Conservation (phyloP, 2,329 filamentous ascomycete genomes). For the Talaromyces sp. region DNA sequence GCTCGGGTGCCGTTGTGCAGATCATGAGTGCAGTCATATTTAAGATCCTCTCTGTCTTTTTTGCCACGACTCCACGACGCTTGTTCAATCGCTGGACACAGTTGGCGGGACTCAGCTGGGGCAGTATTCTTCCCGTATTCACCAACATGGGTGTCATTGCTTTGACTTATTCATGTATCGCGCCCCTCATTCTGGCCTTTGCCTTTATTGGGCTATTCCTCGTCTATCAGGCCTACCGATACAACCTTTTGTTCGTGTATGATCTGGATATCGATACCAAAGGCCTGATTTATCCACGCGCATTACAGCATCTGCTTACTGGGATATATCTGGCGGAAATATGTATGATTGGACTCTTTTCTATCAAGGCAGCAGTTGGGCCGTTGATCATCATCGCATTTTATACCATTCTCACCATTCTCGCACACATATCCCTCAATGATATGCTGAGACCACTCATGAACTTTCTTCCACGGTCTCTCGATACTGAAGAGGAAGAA, state of each 20-base stretch:
- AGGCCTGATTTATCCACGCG: conserved; percentile 80
- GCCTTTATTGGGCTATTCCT: conserved; percentile 72
- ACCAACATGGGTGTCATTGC: conserved; percentile 83
- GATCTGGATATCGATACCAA: conserved; percentile 80
- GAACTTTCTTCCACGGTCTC: conserved; percentile 68
- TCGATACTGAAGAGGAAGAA: conserved; percentile 54
- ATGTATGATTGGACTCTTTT: conserved; percentile 81
- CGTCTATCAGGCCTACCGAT: conserved; percentile 83
- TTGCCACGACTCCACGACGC: conserved; percentile 67
- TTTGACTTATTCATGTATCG: conserved; percentile 81
- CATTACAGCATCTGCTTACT: conserved; percentile 76
- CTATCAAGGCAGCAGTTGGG: conserved; percentile 59
- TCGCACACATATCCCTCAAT: conserved; percentile 64
- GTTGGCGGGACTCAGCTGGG: conserved; percentile 75
- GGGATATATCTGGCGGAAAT: conserved; percentile 80
- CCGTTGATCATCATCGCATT: conserved; percentile 73
- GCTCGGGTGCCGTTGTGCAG: conserved; percentile 69
- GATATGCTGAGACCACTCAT: conserved; percentile 44
- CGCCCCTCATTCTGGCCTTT: conserved; percentile 78
- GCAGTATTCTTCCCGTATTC: conserved; percentile 70
- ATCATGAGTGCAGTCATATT: conserved; percentile 68
- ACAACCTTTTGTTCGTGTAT: conserved; percentile 84
- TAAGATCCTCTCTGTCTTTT: conserved; percentile 66
- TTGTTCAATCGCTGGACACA: conserved; percentile 72
- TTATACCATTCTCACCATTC: conserved; percentile 68